Conservation (phyloP, 2,329 filamentous ascomycete species). For the Teratosphaeriaceae sp. region DNA sequence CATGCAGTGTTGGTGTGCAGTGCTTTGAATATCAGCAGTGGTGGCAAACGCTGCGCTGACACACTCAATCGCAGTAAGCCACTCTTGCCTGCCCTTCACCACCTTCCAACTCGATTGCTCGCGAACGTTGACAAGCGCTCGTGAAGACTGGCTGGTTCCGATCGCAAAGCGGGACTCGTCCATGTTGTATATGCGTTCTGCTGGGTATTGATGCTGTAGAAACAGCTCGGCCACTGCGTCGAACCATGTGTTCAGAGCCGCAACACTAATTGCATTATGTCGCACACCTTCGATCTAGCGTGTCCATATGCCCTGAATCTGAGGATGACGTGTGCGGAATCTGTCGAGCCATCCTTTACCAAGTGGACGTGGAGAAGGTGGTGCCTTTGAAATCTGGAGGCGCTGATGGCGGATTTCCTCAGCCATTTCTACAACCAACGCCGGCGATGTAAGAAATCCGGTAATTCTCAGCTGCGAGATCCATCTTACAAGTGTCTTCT, state of each 20-base stretch:
- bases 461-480: constrained; percentile 5
- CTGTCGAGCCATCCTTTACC: constrained; percentile 7
- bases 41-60: constrained; percentile 7
- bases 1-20: constrained; percentile 2
- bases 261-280: constrained; percentile 6
- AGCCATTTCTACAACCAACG: constrained; percentile 8
- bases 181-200: constrained; percentile 14
- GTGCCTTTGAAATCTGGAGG: constrained; percentile 3
- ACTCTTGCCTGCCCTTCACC: constrained; percentile 7
- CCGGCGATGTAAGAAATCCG: constrained; percentile 6
- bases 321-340: constrained; percentile 2
- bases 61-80: constrained; percentile 11
- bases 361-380: constrained; percentile 3
- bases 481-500: constrained; percentile 4
- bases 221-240: constrained; percentile 7
- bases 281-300: constrained; percentile 5
- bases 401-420: constrained; percentile 6
- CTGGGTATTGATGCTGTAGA: constrained; percentile 4
- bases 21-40: constrained; percentile 5
- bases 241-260: constrained; percentile 7
- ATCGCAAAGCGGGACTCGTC: constrained; percentile 14
- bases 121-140: constrained; percentile 9
- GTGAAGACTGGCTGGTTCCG: constrained; percentile 6
- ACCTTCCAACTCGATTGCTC: constrained; percentile 8
- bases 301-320: constrained; percentile 7